phyloP scores from a whole-genome alignment of 179 eudicot species.

The Beta macrorhiza region DNA sequence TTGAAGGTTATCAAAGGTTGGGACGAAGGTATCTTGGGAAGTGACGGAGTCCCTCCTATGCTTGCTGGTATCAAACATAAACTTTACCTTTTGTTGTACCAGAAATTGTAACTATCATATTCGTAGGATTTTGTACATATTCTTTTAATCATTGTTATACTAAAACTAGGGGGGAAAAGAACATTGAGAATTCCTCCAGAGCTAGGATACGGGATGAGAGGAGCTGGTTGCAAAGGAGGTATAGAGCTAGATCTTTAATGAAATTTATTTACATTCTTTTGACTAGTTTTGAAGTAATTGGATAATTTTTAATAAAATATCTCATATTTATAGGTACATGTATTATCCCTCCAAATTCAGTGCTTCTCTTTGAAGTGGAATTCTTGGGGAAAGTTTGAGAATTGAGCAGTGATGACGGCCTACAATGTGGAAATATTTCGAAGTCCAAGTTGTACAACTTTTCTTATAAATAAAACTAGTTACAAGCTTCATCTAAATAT shows the following conservation, averaged over 20 bases:
- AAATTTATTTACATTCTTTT: not conserved
- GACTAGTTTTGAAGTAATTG: not conserved
- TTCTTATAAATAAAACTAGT: too few species aligned
- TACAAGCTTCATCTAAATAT: too few species aligned
- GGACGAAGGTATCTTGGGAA: slow-evolving; percentile 87
- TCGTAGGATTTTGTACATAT: not conserved
- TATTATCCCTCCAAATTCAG: slow-evolving; percentile 84
- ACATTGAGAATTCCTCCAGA: slow-evolving; percentile 67
- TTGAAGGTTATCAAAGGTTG: slow-evolving; percentile 85
- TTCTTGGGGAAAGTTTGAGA: slow-evolving; percentile 64
- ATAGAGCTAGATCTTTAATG: not conserved
- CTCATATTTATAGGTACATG: slow-evolving; percentile 56
- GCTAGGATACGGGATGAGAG: slow-evolving; percentile 77
- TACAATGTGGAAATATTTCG: not conserved
- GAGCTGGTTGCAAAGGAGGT: slow-evolving; percentile 96
- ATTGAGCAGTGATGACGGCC: not conserved
- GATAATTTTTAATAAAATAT: not conserved
- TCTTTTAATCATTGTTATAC: not conserved
- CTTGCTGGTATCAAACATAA: slow-evolving; percentile 56
- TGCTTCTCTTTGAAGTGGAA: slow-evolving; percentile 83
- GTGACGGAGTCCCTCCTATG: slow-evolving; percentile 85
- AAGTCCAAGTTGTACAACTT: not conserved
- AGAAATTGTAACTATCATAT: not conserved
- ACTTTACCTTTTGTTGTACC: not conserved
- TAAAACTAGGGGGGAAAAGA: slow-evolving; percentile 69